Evolutionary conservation across 345 rosid genomes (phyloP), one percentile per base, ranked within the genome.

Genomic region (Draba incana): DNA sequence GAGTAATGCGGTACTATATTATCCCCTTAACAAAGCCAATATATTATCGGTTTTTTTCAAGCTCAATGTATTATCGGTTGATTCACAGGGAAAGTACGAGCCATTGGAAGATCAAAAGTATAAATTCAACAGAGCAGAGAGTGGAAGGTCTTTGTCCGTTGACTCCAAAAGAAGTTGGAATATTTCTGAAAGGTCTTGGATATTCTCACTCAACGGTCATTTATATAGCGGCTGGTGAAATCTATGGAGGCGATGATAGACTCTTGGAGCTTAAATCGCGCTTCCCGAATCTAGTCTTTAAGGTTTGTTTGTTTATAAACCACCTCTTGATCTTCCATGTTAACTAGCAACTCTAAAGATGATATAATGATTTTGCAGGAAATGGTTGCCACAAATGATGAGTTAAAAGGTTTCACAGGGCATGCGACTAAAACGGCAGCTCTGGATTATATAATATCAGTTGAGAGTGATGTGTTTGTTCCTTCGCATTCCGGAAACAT

Each of bases 401-500:
- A 93, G 82, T 73, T 90, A 57, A 70, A 77, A 64, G 84, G 78
- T 52, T 81, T 85, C 73, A 74, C 84, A 42, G 79, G 77, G 13
- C 98, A 88, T 63, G 90, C 92, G 2, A 82, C 97, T 55, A 90
- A 88, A 81, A 80, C 82, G 10, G 99, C 97, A 2, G 99, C 97
- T 63, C 86, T 94, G 69, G 99, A 94, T 85, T 94, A 94, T 76
- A 84, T 94, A 64, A 81, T 94, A 42, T 94, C 96, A 0, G 75
- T 87, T 35, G 90, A 88, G 68, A 91, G 99, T 72, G 88, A 88
- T 75, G 88, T 91, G 68, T 93, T 93, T 68, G 74, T 93, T 67
- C 90, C 97, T 44, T 83, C 97, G 14, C 79, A 93, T 80, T 91
- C 95, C 9, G 97, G 99, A 44, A 93, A 93, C 77, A 93, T 93